Base-by-base conservation (phyloP, 148 eudicot species). In the Oxyria digyna region DNA sequence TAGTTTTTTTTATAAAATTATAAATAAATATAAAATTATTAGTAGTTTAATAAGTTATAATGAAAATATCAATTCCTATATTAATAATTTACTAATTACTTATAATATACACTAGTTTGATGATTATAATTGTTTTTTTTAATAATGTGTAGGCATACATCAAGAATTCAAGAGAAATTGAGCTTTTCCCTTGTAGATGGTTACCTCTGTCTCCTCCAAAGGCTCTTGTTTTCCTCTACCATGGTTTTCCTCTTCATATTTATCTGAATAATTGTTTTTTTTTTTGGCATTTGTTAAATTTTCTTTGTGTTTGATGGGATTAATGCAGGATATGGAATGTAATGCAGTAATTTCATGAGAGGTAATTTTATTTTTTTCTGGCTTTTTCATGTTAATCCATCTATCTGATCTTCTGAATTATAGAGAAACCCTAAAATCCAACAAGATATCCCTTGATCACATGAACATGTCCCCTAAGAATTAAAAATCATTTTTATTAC, bases 311-410 rank as follows among this genome's bases (percentile, higher is more conserved):
- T 14, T 20, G 38, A 35, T 37, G 71, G 14, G 66, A 57, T 68
- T 82, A n/a, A n/a, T n/a, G 83, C 93, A 94, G 99, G 99, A 32
- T 94, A 94, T 85, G 99, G 97, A 74, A 91, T 94, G 99, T 97
- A 94, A 74, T 94, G 99, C 82, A 85, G 99, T 80, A 79, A 79
- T 37, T 94, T 82, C 85, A 94, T 94, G 99, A 94, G 73, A 94
- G 99, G 99, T 91, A 78, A 45, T 77, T 62, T 57, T 50, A n/a
- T n/a, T 4, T 8, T 3, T 6, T 6, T 18, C 10, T 20, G 49
- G 7, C 5, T 1, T 18, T 49, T 49, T 6, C 55, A 18, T 38
- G 41, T 38, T 4, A 38, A 38, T 38, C 41, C 8, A 38, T n/a
- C n/a, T n/a, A n/a, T n/a, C n/a, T n/a, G n/a, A n/a, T n/a, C n/a